Conservation (phyloP, 2,329 filamentous ascomycete species). For the Calonectria henricotiae region DNA sequence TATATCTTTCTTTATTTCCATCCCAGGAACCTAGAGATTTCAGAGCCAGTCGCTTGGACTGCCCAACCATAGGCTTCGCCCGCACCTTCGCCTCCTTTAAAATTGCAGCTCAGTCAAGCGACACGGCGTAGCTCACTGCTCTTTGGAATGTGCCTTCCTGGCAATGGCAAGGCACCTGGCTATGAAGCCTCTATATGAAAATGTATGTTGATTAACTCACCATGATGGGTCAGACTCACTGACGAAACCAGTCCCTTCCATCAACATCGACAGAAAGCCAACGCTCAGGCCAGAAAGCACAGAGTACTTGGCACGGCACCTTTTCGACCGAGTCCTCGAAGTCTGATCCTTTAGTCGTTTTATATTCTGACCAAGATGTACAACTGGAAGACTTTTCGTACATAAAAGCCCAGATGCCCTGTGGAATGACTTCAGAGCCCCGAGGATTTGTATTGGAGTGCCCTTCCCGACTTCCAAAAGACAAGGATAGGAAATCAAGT, state of each 20-base stretch:
- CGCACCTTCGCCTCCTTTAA: not conserved
- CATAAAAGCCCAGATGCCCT: conserved; percentile 28
- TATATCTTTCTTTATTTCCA: not conserved
- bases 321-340: conserved; percentile 19
- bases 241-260: conserved; percentile 28
- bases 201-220: conserved; percentile 21
- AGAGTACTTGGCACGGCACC: not conserved
- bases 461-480: conserved; percentile 31
- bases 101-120: not conserved
- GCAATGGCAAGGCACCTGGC: not conserved
- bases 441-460: conserved; percentile 42
- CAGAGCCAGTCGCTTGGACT: not conserved
- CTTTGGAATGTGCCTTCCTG: not conserved
- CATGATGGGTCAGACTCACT: not conserved
- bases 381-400: conserved; percentile 42
- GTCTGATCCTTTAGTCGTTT: conserved; percentile 28
- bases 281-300: conserved; percentile 5
- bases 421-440: conserved; percentile 29
- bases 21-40: not conserved
- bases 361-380: conserved; percentile 30
- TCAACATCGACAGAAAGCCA: conserved; percentile 6
- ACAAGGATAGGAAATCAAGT: not conserved
- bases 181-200: conserved; percentile 28
- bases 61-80: not conserved
- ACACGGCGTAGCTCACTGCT: not conserved